Conservation (phyloP, 2,329 filamentous ascomycete species). For the Pestalotiopsis sp. region DNA sequence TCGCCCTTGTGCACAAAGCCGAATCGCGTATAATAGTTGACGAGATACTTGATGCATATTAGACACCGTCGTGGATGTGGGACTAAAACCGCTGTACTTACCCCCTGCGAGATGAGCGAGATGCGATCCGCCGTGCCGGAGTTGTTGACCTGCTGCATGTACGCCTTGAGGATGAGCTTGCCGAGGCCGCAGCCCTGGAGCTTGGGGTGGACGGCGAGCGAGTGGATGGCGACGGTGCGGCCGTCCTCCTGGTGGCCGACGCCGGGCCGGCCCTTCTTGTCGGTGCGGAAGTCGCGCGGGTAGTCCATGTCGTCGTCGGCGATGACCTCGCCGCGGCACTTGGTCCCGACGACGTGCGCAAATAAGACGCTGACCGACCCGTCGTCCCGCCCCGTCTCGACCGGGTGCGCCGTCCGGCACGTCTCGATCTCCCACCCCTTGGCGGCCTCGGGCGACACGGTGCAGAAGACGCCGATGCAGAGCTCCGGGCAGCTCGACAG, state of each 20-base stretch:
- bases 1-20: constrained; percentile 72
- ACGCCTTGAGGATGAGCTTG: constrained; percentile 73
- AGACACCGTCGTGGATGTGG: background rate
- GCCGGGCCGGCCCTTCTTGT: constrained; percentile 43
- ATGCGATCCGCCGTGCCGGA: constrained; percentile 72
- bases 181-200: constrained; percentile 77
- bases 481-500: constrained; percentile 76
- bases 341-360: constrained; percentile 78
- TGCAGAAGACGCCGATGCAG: constrained; percentile 79
- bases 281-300: constrained; percentile 67
- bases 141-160: constrained; percentile 75
- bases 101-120: constrained; percentile 76
- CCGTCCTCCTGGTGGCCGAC: constrained; percentile 75
- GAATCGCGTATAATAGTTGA: constrained; percentile 76
- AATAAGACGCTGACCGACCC: constrained; percentile 66
- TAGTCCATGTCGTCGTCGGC: constrained; percentile 78
- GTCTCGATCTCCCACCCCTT: constrained; percentile 56
- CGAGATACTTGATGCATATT: constrained; percentile 52
- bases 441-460: constrained; percentile 50
- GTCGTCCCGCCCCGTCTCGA: constrained; percentile 63
- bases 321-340: constrained; percentile 64
- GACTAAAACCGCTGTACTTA: constrained; percentile 35
- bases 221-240: constrained; percentile 79
- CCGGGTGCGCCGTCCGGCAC: constrained; percentile 53
- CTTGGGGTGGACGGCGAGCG: constrained; percentile 76